Base-by-base conservation (phyloP, 192 early-diverging fungal genomes). In the Globomyces pollinis-pini region DNA sequence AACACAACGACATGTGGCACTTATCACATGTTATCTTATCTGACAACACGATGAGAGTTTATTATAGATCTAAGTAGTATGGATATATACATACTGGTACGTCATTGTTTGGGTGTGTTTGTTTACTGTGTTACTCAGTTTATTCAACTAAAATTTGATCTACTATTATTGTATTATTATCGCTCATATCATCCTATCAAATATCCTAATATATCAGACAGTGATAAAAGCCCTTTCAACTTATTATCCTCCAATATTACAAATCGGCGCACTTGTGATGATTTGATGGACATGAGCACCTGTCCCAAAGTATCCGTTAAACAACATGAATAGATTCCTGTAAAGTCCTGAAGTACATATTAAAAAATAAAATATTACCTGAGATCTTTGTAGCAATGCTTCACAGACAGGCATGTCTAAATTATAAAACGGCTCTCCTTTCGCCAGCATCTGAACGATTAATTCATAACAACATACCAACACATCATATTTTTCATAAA, bases 401-500 rank as follows among this genome's bases (percentile, higher is more conserved):
- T 94, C 88, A 26, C 83, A 84, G 7, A 98, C 88, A 7, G 90
- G 88, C 33, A 93, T 85, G 62, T 89, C 85, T 43, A 96, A 77
- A 60, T 94, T 86, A 43, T 81, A 69, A 32, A 86, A 88, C 26
- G 76, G 76, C 15, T 83, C 84, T 20, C 88, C 81, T 42, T 79
- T 77, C 15, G 85, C 81, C 18, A 89, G 61, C 15, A 75, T 71
- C 85, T 86, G n/a, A n/a, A 61, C 56, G 15, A 59, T 67, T 24
- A 65, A 13, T 2, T 50, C 15, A 56, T 26, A 15, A 33, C n/a
- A n/a, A n/a, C n/a, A 16, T 74, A 96, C 86, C 79, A 98, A 87
- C 13, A 96, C 90, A 80, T 98, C 95, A 15, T 89, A 91, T 44
- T 93, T 91, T 64, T 94, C 95, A 78, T 91, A 98, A 30, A 96